A percentile compares a stretch with the other conserved stretches of the same genome.
These are phyloP conservation scores for Cutaneotrichosporon cavernicola DNA, from an alignment of 1,284 basidiomycete species.

Conservation along the genomic window DNA sequence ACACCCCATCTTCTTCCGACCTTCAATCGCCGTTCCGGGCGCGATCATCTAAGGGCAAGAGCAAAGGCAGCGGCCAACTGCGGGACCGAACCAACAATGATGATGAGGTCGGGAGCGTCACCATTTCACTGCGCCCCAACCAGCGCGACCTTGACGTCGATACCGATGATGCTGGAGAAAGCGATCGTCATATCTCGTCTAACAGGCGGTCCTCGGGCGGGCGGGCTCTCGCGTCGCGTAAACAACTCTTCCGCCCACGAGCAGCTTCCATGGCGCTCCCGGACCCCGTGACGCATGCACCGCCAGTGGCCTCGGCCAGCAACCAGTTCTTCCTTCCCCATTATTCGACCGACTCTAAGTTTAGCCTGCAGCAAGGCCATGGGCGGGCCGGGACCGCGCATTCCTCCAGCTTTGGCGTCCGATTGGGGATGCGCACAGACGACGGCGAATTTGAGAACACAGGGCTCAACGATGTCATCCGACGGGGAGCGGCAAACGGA, in stretches of 20 bases:
- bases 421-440: conserved; percentile 47
- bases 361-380: conserved; percentile 34
- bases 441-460: conserved; percentile 41
- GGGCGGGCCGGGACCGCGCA: neutral
- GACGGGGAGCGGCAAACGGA: conserved; percentile 32
- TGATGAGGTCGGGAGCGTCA: conserved; percentile 37
- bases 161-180: conserved; percentile 20
- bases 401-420: conserved; percentile 33
- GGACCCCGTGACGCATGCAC: conserved; percentile 7
- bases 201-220: conserved; percentile 12
- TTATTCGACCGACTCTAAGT: conserved; percentile 51
- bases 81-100: neutral
- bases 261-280: conserved; percentile 37
- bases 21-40: conserved; percentile 4
- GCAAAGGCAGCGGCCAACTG: neutral
- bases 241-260: conserved; percentile 23
- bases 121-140: conserved; percentile 34
- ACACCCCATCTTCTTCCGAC: neutral
- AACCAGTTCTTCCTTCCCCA: conserved; percentile 45
- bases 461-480: conserved; percentile 49
- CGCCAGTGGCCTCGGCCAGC: conserved; percentile 1
- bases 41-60: conserved; percentile 5
- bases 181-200: conserved; percentile 9
- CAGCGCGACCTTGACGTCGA: conserved; percentile 21
- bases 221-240: conserved; percentile 5